A percentile compares a stretch with the other conserved stretches of the same genome.
Evolutionary conservation across 441 rosid species (phyloP).

Genomic region (Populus hybrid): DNA sequence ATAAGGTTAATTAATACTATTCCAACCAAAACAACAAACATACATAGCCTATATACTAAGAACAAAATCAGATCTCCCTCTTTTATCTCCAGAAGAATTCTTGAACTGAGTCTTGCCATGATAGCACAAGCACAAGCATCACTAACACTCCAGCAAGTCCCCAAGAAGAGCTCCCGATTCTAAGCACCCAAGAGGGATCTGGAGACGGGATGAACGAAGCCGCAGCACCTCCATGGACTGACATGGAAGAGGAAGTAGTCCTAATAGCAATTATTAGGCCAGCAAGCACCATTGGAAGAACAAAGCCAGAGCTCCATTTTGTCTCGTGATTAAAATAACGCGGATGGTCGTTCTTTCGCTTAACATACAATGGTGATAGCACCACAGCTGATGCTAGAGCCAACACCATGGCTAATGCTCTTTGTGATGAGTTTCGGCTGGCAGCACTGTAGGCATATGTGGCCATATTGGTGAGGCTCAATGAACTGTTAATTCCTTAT

Average conservation of each 20-base stretch:
- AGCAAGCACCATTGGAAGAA: conserved; percentile 52
- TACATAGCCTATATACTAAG: neutral
- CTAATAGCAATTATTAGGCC: conserved; percentile 50
- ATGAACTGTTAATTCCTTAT: neutral
- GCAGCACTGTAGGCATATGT: neutral
- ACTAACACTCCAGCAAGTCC: conserved; percentile 50
- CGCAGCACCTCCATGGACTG: conserved; percentile 13
- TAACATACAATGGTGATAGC: conserved; percentile 44
- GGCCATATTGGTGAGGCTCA: conserved; percentile 29
- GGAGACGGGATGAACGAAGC: conserved; percentile 29
- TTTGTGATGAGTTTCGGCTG: conserved; percentile 33
- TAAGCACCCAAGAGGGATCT: conserved; percentile 50
- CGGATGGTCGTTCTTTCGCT: conserved; percentile 18
- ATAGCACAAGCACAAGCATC: conserved; percentile 50
- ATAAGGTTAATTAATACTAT: neutral
- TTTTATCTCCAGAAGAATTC: conserved; percentile 49
- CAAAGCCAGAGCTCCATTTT: conserved; percentile 40
- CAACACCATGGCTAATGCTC: conserved; percentile 54
- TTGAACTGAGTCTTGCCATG: conserved; percentile 55
- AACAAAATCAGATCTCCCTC: neutral
- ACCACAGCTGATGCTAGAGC: conserved; percentile 46
- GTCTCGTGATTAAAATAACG: conserved; percentile 23
- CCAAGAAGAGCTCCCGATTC: conserved; percentile 59
- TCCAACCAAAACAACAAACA: neutral
- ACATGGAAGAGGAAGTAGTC: conserved; percentile 31